Evolutionary conservation across 2,329 filamentous ascomycete genomes (phyloP).

Genomic region (Cercospora sp.): DNA sequence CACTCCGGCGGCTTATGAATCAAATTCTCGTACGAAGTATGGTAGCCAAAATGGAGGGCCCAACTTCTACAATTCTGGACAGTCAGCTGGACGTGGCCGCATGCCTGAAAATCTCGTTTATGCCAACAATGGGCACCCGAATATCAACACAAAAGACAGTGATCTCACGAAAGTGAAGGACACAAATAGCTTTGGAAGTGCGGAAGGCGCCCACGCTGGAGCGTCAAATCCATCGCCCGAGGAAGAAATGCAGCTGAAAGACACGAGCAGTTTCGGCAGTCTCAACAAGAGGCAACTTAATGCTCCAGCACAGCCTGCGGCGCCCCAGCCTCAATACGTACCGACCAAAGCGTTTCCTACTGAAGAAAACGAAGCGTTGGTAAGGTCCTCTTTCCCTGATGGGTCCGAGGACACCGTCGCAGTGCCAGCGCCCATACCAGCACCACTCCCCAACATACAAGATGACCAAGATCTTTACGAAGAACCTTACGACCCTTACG

Average conservation of each 20-base stretch:
- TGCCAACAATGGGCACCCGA: slow-evolving; percentile 8
- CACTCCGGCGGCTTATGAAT: background rate
- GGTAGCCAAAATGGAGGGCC: background rate
- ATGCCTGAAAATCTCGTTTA: slow-evolving; percentile 4
- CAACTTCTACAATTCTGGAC: background rate
- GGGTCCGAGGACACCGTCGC: background rate
- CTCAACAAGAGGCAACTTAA: slow-evolving; percentile 5
- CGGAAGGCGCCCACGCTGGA: background rate
- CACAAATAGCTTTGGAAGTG: slow-evolving; percentile 6
- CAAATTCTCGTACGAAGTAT: background rate
- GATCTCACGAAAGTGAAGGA: background rate
- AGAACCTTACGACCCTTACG: slow-evolving; percentile 10
- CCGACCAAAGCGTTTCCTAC: slow-evolving; percentile 10
- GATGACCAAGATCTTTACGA: background rate
- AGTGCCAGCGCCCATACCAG: background rate
- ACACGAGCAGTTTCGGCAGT: slow-evolving; percentile 3
- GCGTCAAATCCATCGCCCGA: background rate
- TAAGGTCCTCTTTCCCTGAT: slow-evolving; percentile 3
- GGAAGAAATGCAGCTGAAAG: background rate
- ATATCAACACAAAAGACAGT: background rate
- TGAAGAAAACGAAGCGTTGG: slow-evolving; percentile 4
- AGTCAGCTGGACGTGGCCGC: background rate
- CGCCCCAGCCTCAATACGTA: slow-evolving; percentile 1
- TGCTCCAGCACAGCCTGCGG: background rate
- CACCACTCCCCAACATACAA: background rate